Conservation (phyloP, 1,139 yeast species). For the Insectozyma bohioensis region DNA sequence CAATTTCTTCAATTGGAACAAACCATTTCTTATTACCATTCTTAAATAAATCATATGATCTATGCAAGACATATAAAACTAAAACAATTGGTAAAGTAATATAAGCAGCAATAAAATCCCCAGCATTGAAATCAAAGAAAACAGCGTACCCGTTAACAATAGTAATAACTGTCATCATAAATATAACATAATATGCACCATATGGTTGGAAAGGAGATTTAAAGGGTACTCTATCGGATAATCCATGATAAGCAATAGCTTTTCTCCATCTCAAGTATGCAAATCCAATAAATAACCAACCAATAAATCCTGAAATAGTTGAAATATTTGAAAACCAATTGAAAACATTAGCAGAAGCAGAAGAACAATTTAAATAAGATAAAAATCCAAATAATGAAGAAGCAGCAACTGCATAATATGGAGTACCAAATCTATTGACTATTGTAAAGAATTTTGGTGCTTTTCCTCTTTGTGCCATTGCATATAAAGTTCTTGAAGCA, state of each 20-base stretch:
- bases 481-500: slow-evolving; percentile 66
- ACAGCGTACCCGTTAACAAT: slow-evolving; percentile 60
- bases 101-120: slow-evolving; percentile 61
- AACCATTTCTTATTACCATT: slow-evolving; percentile 33
- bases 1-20: slow-evolving; percentile 43
- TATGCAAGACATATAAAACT: slow-evolving; percentile 36
- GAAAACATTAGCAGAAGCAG: slow-evolving; percentile 56
- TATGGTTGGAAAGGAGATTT: slow-evolving; percentile 50
- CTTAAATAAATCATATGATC: slow-evolving; percentile 28
- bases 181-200: slow-evolving; percentile 50
- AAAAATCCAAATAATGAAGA: slow-evolving; percentile 40
- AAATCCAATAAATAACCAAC: slow-evolving; percentile 57
- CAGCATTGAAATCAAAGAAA: slow-evolving; percentile 51
- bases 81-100: slow-evolving; percentile 57
- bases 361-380: slow-evolving; percentile 61
- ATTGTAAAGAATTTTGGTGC: slow-evolving; percentile 58
- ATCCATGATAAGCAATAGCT: slow-evolving; percentile 42
- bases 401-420: slow-evolving; percentile 45
- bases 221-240: slow-evolving; percentile 49
- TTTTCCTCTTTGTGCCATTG: slow-evolving; percentile 59
- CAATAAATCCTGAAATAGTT: slow-evolving; percentile 66
- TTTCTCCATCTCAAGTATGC: slow-evolving; percentile 56
- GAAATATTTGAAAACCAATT: slow-evolving; percentile 69
- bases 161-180: slow-evolving; percentile 44
- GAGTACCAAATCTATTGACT: slow-evolving; percentile 68